These are phyloP conservation scores for Eucalyptus pauciflora DNA, from an alignment of 345 rosid genomes.

Conservation along the genomic window DNA sequence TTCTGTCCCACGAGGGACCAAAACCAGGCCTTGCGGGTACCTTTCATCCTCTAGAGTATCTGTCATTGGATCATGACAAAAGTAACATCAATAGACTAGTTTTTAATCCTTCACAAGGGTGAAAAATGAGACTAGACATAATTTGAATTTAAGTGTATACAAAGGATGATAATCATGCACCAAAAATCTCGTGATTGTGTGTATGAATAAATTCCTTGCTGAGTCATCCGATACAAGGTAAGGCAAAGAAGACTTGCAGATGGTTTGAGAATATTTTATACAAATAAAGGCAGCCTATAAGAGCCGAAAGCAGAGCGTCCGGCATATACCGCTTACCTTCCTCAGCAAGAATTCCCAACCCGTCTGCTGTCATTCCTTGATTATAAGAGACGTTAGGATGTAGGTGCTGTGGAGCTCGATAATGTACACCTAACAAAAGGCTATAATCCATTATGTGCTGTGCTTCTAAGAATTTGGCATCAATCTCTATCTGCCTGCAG, in stretches of 20 bases:
- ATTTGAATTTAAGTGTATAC: neutral
- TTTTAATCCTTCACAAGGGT: neutral
- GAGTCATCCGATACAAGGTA: neutral
- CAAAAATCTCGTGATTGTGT: neutral
- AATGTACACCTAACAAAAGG: slow-evolving; percentile 95
- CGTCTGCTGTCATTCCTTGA: slow-evolving; percentile 37
- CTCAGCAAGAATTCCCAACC: slow-evolving; percentile 78
- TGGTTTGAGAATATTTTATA: neutral
- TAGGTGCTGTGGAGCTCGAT: slow-evolving; percentile 92
- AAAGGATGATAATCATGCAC: neutral
- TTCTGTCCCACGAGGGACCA: slow-evolving; percentile 79
- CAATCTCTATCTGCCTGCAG: slow-evolving; percentile 79
- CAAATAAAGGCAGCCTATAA: neutral
- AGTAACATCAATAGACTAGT: neutral
- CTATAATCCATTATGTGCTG: slow-evolving; percentile 97
- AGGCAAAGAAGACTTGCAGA: neutral
- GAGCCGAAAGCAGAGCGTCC: neutral
- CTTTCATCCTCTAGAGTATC: slow-evolving; percentile 72
- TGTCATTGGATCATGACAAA: neutral
- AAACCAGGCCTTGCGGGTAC: slow-evolving; percentile 87
- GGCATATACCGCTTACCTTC: slow-evolving; percentile 38
- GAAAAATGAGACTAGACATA: neutral
- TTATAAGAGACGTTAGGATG: slow-evolving; percentile 29
- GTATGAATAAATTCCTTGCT: neutral
- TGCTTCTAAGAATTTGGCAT: slow-evolving; percentile 72